A percentile compares a stretch with the other conserved stretches of the same genome.
phyloP scores from a whole-genome alignment of 169 alveolate genomes.

The Eimeria zaria region DNA sequence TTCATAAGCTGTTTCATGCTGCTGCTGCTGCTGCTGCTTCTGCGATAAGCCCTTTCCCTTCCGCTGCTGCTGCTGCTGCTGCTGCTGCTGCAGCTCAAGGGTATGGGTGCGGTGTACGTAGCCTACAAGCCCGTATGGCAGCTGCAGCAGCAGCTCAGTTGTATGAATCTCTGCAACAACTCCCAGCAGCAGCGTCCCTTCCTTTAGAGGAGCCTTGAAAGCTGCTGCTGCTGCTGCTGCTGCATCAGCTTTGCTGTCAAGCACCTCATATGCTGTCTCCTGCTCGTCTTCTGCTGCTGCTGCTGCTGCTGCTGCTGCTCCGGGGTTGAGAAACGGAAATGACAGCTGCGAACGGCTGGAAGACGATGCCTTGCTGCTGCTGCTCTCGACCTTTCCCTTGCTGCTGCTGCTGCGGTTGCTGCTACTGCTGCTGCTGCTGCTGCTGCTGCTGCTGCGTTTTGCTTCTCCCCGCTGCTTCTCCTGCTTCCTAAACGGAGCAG shows the following conservation, averaged over 20 bases:
- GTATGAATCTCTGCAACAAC: slow-evolving; percentile 22
- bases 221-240: slow-evolving; percentile 68
- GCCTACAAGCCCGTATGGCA: slow-evolving; percentile 35
- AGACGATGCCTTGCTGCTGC: slow-evolving; percentile 1
- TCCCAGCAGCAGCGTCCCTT: slow-evolving; percentile 49
- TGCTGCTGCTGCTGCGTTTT: not conserved
- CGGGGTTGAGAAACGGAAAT: slow-evolving; percentile 10
- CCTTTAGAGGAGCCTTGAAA: not conserved
- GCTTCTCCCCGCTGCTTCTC: slow-evolving; percentile 3
- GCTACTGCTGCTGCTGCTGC: slow-evolving; percentile 34
- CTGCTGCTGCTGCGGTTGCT: slow-evolving; percentile 20
- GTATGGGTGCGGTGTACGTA: slow-evolving; percentile 41
- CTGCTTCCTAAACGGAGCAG: slow-evolving; percentile 8
- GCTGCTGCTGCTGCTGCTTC: slow-evolving; percentile 25
- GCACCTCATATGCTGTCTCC: not conserved
- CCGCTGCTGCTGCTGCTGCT: slow-evolving; percentile 67
- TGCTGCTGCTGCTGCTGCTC: slow-evolving; percentile 61
- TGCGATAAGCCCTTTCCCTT: not conserved
- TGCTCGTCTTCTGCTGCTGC: slow-evolving; percentile 10
- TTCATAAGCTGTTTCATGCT: not conserved
- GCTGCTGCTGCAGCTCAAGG: slow-evolving; percentile 49
- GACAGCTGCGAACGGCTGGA: not conserved
- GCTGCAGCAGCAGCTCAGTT: slow-evolving; percentile 47
- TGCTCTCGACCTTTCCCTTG: not conserved
- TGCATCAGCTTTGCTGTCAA: not conserved